Percentiles rank a stretch among this genome's conserved stretches.
Conservation (phyloP, 2,329 filamentous ascomycete species). For the Ophiobolus disseminans region DNA sequence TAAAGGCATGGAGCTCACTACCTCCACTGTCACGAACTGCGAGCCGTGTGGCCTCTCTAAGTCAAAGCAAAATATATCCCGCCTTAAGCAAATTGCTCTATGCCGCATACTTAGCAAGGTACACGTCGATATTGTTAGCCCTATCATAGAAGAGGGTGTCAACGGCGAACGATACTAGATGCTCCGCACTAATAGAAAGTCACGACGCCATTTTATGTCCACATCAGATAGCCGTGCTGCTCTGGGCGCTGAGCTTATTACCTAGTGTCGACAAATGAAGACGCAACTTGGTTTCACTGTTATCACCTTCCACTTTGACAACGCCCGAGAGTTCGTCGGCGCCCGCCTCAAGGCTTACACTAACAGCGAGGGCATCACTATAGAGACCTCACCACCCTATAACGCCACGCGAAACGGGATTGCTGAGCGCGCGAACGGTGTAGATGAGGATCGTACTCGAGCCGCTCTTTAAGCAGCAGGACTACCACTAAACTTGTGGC, state of each 20-base stretch:
- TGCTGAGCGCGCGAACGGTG: neutral
- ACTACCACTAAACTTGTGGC: neutral
- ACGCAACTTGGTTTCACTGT: neutral
- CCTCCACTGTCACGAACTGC: neutral
- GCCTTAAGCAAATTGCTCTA: neutral
- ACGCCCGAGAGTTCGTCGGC: neutral
- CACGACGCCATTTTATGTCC: neutral
- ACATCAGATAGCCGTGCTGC: neutral
- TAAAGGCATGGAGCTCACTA: neutral
- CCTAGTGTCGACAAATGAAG: neutral
- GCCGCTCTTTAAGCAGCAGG: neutral
- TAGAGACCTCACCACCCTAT: neutral
- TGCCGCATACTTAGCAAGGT: neutral
- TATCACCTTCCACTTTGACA: neutral
- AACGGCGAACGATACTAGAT: slow-evolving; percentile 9
- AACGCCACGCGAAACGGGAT: neutral
- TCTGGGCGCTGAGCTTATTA: neutral
- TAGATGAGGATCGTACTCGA: neutral
- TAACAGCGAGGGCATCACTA: neutral
- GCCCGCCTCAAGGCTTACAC: neutral
- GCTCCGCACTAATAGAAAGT: neutral
- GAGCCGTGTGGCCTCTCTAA: neutral
- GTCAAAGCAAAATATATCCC: neutral
- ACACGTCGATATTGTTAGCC: neutral
- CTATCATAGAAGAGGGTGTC: neutral